Base-by-base conservation (phyloP, 2,329 filamentous ascomycete species). In the Coniochaeta prunicola region DNA sequence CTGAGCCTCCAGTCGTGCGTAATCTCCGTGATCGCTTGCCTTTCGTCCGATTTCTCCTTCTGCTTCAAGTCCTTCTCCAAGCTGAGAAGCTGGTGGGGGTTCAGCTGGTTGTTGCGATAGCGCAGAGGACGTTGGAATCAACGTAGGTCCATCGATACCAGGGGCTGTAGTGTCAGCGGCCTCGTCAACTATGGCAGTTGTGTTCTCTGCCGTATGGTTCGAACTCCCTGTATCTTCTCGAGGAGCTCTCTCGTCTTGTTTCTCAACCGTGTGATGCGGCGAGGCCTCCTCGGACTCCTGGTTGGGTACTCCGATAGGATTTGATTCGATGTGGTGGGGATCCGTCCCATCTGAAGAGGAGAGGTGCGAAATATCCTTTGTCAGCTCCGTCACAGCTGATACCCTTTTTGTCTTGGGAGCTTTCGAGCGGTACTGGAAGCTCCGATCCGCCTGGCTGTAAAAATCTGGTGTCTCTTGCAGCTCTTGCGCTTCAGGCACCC, bases 381-480 rank as follows among this genome's bases (percentile, higher is more conserved):
- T 4, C 5, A 50, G 19, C 45, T 28, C 30, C 45, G 30, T n/a
- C 45, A 30, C 2, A 21, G 5, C 45, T 17, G 3, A 26, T 17
- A 30, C 21, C 19, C 26, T 33, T 17, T 26, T 24, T 15, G 13
- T 13, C 30, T n/a, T 28, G 5, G 34, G 9, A 56, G 24, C 33
- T 31, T 56, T 56, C 17, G 24, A 30, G 17, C 54, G 54, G 17
- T 40, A 56, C 36, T 56, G 33, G 19, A 56, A 56, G 54, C 54
- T 56, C 21, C 36, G 33, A 33, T 56, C 54, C n/a, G 54, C 54
- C 26, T 56, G 54, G 21, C 13, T 56, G 17, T 21, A 30, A 26
- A 42, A 56, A 19, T 42, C 54, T 10, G 19, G 4, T 30, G 24
- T 15, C 30, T n/a, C n/a, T n/a, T n/a, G n/a, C n/a, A n/a, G n/a